phyloP scores from a whole-genome alignment of 2,329 filamentous ascomycete genomes.

The Clarireedia homoeocarpa region DNA sequence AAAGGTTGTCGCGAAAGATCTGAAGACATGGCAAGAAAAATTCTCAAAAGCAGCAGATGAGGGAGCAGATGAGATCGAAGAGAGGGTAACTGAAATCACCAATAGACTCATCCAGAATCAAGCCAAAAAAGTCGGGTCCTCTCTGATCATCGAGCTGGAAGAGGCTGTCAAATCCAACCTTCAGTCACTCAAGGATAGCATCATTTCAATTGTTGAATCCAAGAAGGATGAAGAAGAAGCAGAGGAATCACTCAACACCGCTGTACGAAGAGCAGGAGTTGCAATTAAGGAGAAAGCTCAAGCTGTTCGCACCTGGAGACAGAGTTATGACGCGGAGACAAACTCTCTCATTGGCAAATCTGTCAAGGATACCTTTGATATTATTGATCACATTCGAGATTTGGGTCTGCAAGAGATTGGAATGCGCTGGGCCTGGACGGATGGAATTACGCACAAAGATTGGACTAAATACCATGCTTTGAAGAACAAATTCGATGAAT shows the following conservation, averaged over 20 bases:
- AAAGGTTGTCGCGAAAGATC: slow-evolving; percentile 66
- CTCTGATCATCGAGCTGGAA: slow-evolving; percentile 61
- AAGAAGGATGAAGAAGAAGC: slow-evolving; percentile 40
- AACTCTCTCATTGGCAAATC: slow-evolving; percentile 48
- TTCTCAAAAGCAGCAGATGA: slow-evolving; percentile 81
- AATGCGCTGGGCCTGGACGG: slow-evolving; percentile 84
- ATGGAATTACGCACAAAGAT: slow-evolving; percentile 92
- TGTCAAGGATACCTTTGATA: slow-evolving; percentile 56
- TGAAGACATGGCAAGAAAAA: slow-evolving; percentile 80
- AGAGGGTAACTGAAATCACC: slow-evolving; percentile 63
- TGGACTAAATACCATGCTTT: slow-evolving; percentile 93
- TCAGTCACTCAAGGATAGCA: slow-evolving; percentile 55
- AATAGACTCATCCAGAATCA: slow-evolving; percentile 57
- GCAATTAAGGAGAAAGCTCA: slow-evolving; percentile 57
- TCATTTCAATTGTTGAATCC: slow-evolving; percentile 52
- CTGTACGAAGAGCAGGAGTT: slow-evolving; percentile 50
- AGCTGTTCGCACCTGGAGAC: slow-evolving; percentile 54
- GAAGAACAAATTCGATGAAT: slow-evolving; percentile 73
- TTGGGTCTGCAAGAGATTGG: slow-evolving; percentile 66
- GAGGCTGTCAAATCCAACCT: slow-evolving; percentile 58
- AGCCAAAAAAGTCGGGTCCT: slow-evolving; percentile 56
- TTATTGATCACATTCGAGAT: slow-evolving; percentile 61
- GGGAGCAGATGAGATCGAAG: slow-evolving; percentile 60
- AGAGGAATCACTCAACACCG: slow-evolving; percentile 42
- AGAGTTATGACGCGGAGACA: slow-evolving; percentile 50